Conservation (phyloP, 2,329 filamentous ascomycete species). For the Fusarium veterinarium region DNA sequence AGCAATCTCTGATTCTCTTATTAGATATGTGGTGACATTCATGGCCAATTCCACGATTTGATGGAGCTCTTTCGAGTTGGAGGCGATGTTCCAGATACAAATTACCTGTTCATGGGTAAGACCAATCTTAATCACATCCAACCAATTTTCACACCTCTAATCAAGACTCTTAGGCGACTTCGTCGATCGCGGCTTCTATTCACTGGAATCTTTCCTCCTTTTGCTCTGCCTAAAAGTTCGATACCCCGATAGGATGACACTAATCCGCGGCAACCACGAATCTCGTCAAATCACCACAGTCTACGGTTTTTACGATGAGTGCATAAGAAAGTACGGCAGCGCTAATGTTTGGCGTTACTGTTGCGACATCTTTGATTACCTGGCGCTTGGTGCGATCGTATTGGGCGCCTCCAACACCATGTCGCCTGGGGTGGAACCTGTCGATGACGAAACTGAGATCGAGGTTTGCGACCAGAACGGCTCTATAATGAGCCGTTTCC, state of each 20-base stretch:
- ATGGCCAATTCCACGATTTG: slow-evolving; percentile 95
- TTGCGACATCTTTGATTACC: slow-evolving; percentile 97
- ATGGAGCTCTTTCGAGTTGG: slow-evolving; percentile 97
- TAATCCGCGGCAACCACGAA: slow-evolving; percentile 96
- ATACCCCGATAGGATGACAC: slow-evolving; percentile 95
- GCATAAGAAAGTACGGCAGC: slow-evolving; percentile 93
- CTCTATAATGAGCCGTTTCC: slow-evolving; percentile 79
- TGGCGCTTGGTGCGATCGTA: slow-evolving; percentile 88
- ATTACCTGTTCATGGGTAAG: slow-evolving; percentile 95
- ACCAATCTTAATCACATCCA: background rate
- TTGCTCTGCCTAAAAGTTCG: slow-evolving; percentile 96
- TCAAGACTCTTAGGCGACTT: slow-evolving; percentile 76
- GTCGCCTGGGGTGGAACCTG: slow-evolving; percentile 60
- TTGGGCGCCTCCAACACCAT: slow-evolving; percentile 83
- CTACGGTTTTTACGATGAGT: slow-evolving; percentile 98
- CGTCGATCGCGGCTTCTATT: slow-evolving; percentile 98
- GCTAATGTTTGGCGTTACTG: slow-evolving; percentile 98
- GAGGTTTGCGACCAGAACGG: slow-evolving; percentile 91
- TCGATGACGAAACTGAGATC: slow-evolving; percentile 84
- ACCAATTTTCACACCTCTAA: slow-evolving; percentile 17
- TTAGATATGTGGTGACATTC: slow-evolving; percentile 95
- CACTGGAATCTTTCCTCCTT: slow-evolving; percentile 94
- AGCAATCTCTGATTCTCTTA: slow-evolving; percentile 20
- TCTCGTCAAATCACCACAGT: slow-evolving; percentile 97
- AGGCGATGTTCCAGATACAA: slow-evolving; percentile 93